Conservation (phyloP, 495 filamentous ascomycete species). For the Apiosordaria backusii region DNA sequence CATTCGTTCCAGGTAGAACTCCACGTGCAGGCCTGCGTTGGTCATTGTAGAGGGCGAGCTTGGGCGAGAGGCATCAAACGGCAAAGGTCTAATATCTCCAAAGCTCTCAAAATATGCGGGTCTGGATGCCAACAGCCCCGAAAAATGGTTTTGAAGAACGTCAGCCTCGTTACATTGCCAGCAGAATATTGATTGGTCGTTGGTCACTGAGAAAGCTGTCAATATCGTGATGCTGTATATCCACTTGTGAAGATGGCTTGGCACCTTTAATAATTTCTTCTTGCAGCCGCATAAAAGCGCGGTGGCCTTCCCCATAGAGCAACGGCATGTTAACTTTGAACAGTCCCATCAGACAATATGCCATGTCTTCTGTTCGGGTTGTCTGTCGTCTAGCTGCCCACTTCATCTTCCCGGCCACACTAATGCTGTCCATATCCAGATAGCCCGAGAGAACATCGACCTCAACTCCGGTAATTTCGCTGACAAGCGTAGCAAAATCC, state of each 20-base stretch:
- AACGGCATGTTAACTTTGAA: slow-evolving; percentile 10
- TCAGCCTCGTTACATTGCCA: not conserved
- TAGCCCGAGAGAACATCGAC: not conserved
- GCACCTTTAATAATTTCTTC: slow-evolving; percentile 5
- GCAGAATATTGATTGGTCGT: slow-evolving; percentile 3
- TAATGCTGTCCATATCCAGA: slow-evolving; percentile 1
- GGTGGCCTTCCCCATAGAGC: not conserved
- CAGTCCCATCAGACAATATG: slow-evolving; percentile 11
- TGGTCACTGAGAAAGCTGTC: not conserved
- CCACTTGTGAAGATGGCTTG: no score
- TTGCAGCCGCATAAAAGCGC: slow-evolving; percentile 6
- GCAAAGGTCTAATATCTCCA: not conserved
- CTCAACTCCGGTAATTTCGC: not conserved
- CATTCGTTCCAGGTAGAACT: not conserved
- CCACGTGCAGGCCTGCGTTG: slow-evolving; percentile 4
- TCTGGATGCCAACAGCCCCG: not conserved
- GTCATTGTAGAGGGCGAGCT: slow-evolving; percentile 8
- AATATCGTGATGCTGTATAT: no score
- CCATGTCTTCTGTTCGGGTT: slow-evolving; percentile 4
- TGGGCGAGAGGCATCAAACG: not conserved
- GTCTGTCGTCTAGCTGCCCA: slow-evolving; percentile 5
- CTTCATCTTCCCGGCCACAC: slow-evolving; percentile 8
- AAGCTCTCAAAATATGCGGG: not conserved
- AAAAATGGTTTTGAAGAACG: not conserved
- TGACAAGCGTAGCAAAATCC: not conserved